Evolutionary conservation across 176 grass and related monocot species (phyloP), one percentile per base, ranked within the genome.

Genomic region (Oryza australiensis): DNA sequence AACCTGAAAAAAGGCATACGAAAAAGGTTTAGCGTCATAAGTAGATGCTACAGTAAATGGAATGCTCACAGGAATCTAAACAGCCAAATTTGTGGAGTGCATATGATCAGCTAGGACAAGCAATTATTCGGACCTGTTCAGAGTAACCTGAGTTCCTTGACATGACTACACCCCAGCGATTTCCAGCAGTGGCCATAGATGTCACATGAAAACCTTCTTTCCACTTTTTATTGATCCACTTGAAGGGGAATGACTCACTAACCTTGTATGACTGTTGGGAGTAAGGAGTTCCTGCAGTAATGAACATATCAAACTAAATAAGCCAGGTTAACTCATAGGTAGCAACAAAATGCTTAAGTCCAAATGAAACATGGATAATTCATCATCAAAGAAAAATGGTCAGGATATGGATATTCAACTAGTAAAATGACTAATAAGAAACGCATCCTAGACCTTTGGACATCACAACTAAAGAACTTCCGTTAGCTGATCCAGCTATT

Each of bases 211-310:
- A 97, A 27, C 94, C 92, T 92, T 97, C 94, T 88, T 97, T 97
- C 94, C 94, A 97, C 53, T 97, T 97, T 73, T 97, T 97, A 85
- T 89, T 97, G 73, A 97, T 97, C 94, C 94, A 97, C 78, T 97
- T 97, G 81, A 87, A 97, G 67, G 94, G 94, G 71, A 97, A 97
- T 70, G 92, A 94, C 87, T 94, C 94, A 5, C 94, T 97, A 55
- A 97, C 94, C 78, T 97, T 97, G 77, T 97, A 97, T 5, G 94
- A 97, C 82, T 97, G 94, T 73, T 97, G 94, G 45, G 88, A 91
- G 78, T 88, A 97, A 40, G 89, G 34, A 75, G 94, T 97, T 90
- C 94, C 94, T 97, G 73, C 64, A 76, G 34, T 46, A 43, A 85
- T 73, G 20, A 60, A 84, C 12, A 64, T 9, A 70, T 57, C 12